Evolutionary conservation across 2,329 filamentous ascomycete species (phyloP).

Genomic region (Aspergillus sp.): DNA sequence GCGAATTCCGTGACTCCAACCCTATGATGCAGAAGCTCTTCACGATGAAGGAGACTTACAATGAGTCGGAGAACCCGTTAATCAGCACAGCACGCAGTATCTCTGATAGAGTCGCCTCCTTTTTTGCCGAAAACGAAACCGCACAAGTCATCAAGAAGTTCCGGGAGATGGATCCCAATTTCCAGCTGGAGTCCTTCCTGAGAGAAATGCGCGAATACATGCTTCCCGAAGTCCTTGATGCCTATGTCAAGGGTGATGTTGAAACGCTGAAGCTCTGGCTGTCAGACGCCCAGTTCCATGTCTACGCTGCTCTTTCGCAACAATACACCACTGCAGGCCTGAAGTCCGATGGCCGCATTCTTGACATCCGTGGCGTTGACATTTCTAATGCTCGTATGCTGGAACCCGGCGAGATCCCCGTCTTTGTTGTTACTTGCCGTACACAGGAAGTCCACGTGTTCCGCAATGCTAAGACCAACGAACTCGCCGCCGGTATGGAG

Average conservation of each 20-base stretch:
- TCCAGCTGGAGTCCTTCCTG: slow-evolving; percentile 91
- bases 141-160: slow-evolving; percentile 98
- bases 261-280: slow-evolving; percentile 92
- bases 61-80: slow-evolving; percentile 94
- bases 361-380: slow-evolving; percentile 93
- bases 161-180: slow-evolving; percentile 86
- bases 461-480: slow-evolving; percentile 77
- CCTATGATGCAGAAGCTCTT: slow-evolving; percentile 85
- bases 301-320: slow-evolving; percentile 93
- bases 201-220: slow-evolving; percentile 97
- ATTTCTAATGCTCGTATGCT: slow-evolving; percentile 46
- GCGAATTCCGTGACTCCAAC: slow-evolving; percentile 84
- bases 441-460: slow-evolving; percentile 98
- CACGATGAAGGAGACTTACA: slow-evolving; percentile 76
- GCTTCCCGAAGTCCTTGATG: slow-evolving; percentile 90
- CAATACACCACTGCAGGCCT: slow-evolving; percentile 91
- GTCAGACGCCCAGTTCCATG: slow-evolving; percentile 89
- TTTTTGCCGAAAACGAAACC: slow-evolving; percentile 98
- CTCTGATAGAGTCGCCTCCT: slow-evolving; percentile 84
- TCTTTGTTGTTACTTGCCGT: slow-evolving; percentile 93
- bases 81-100: slow-evolving; percentile 90
- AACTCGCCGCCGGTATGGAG: slow-evolving; percentile 95
- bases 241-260: slow-evolving; percentile 92
- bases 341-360: slow-evolving; percentile 87
- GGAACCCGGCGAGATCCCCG: slow-evolving; percentile 55